Percentiles rank a stretch among this genome's conserved stretches.
These are phyloP conservation scores for Rhizopogon vinicolor DNA, from an alignment of 768 basidiomycete species.

Conservation along the genomic window DNA sequence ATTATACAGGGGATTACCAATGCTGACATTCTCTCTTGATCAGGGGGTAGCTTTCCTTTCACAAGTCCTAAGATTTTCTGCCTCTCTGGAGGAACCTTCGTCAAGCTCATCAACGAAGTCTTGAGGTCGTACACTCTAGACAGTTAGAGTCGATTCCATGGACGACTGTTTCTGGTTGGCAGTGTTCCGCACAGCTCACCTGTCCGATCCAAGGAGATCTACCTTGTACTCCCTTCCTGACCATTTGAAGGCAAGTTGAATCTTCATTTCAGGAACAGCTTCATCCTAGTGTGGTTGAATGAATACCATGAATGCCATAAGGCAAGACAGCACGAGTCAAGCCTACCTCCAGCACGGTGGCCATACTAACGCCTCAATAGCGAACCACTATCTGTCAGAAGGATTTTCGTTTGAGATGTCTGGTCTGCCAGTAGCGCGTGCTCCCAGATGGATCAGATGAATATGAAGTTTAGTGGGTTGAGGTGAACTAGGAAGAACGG, in stretches of 20 bases:
- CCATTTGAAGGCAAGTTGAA: constrained; percentile 67
- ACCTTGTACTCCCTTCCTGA: constrained; percentile 62
- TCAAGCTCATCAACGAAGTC: constrained; percentile 57
- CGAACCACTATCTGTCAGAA: no score
- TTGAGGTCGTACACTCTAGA: constrained; percentile 80
- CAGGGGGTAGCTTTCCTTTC: constrained; percentile 77
- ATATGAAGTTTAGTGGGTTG: background rate
- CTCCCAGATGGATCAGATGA: background rate
- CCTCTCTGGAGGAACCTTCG: constrained; percentile 75
- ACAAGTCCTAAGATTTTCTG: constrained; percentile 87
- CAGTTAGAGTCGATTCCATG: background rate
- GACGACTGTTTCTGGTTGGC: background rate
- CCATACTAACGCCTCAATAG: background rate
- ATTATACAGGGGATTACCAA: background rate
- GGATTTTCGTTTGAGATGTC: background rate
- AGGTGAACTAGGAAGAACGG: background rate
- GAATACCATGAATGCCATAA: background rate
- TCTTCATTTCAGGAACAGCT: constrained; percentile 36
- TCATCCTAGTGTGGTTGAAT: background rate
- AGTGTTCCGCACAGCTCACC: constrained; percentile 33
- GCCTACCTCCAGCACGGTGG: background rate
- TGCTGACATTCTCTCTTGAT: constrained; percentile 60
- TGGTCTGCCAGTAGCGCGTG: background rate
- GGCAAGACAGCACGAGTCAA: background rate
- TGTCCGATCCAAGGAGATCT: constrained; percentile 72